Evolutionary conservation across 805 yeast species (phyloP).

Genomic region (Torulaspora microellipsoides): DNA sequence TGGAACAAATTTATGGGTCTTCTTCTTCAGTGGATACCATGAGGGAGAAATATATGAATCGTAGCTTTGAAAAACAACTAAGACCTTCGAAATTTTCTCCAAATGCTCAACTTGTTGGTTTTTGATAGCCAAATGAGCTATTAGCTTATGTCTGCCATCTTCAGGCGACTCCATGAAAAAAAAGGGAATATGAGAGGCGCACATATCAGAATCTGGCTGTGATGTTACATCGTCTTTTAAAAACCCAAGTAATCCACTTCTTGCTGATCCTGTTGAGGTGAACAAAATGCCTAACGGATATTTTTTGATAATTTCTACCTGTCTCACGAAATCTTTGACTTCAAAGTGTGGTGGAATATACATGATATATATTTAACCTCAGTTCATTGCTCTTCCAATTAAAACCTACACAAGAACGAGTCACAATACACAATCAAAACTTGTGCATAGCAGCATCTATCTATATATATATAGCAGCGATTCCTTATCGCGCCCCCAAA

Average conservation of each 20-base stretch:
- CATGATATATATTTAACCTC: conserved; percentile 12
- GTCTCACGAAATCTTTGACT: conserved; percentile 35
- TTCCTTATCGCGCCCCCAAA: too few species aligned
- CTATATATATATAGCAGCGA: too few species aligned
- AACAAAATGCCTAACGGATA: conserved; percentile 53
- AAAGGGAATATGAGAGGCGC: conserved; percentile 58
- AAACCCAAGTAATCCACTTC: conserved; percentile 12
- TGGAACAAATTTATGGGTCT: conserved; percentile 60
- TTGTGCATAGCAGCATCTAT: too few species aligned
- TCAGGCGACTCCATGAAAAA: conserved; percentile 36
- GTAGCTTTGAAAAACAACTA: conserved; percentile 49
- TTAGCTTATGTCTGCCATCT: conserved; percentile 39
- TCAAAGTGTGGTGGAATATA: conserved; percentile 29
- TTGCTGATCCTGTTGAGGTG: conserved; percentile 24
- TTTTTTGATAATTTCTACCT: conserved; percentile 40
- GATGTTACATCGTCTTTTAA: conserved; percentile 8
- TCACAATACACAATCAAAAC: too few species aligned
- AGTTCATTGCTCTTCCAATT: too few species aligned
- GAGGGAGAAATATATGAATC: conserved; percentile 54
- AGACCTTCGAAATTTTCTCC: conserved; percentile 37
- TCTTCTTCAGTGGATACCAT: conserved; percentile 53
- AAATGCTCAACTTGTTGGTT: conserved; percentile 42
- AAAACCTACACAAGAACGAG: too few species aligned
- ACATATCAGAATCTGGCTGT: conserved; percentile 37
- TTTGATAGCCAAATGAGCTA: conserved; percentile 48